Percentiles rank a stretch among this genome's conserved stretches.
These are phyloP conservation scores for Cladosporium sp. DNA, from an alignment of 2,329 filamentous ascomycete species.

Conservation along the genomic window DNA sequence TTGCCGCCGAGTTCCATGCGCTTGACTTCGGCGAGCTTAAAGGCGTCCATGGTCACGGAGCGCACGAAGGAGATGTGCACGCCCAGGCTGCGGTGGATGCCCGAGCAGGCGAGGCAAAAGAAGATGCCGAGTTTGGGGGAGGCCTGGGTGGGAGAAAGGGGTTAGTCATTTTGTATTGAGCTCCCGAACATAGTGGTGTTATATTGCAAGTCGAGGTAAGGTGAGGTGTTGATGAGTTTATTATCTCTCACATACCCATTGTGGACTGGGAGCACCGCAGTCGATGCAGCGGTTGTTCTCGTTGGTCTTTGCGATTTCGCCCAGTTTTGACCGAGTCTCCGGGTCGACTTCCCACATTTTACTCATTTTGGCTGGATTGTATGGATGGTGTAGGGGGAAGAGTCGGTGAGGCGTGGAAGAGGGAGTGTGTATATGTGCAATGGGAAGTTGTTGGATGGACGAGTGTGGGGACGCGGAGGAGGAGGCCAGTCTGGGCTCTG, in stretches of 20 bases:
- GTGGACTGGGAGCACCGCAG: slow-evolving; percentile 89
- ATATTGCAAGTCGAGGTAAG: slow-evolving; percentile 5
- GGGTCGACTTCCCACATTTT: slow-evolving; percentile 99
- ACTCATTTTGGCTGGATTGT: slow-evolving; percentile 35
- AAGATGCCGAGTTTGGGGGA: slow-evolving; percentile 97
- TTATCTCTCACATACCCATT: slow-evolving; percentile 57
- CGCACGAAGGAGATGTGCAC: slow-evolving; percentile 98
- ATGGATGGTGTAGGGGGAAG: background rate
- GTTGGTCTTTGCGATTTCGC: slow-evolving; percentile 83
- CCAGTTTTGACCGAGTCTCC: slow-evolving; percentile 92
- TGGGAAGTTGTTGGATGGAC: background rate
- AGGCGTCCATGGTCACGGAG: slow-evolving; percentile 97
- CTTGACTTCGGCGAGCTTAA: slow-evolving; percentile 87
- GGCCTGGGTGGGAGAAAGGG: slow-evolving; percentile 41
- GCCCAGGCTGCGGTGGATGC: slow-evolving; percentile 87
- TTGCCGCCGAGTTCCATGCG: slow-evolving; percentile 93
- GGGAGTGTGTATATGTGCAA: background rate
- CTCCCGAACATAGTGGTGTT: no score
- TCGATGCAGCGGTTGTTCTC: slow-evolving; percentile 91
- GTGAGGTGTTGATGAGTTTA: slow-evolving; percentile 1
- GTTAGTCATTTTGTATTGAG: background rate
- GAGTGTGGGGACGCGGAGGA: background rate
- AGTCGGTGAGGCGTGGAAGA: background rate
- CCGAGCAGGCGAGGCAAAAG: slow-evolving; percentile 94
- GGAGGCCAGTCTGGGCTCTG: background rate